These are phyloP conservation scores for Penicillium polonicum DNA, from an alignment of 2,329 filamentous ascomycete genomes.

Conservation along the genomic window DNA sequence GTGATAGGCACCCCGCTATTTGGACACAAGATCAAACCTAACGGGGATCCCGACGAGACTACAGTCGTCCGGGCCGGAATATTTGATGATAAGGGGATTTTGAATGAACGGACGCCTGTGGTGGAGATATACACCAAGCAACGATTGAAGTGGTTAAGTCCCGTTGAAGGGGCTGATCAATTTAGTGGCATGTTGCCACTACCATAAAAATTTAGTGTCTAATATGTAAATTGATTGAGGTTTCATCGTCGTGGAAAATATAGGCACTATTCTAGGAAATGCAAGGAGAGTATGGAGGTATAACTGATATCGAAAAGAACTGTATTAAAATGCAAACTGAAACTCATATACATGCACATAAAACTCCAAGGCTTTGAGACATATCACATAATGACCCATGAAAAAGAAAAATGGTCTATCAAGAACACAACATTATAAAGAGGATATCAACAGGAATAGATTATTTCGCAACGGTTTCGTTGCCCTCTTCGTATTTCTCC, in stretches of 20 bases:
- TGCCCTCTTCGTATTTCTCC: conserved; percentile 64
- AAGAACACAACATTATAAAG: conserved; percentile 18
- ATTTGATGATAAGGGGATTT: conserved; percentile 30
- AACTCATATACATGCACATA: conserved; percentile 23
- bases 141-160: conserved; percentile 27
- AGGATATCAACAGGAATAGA: conserved; percentile 20
- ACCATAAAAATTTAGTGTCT: neutral
- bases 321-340: conserved; percentile 11
- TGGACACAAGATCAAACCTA: conserved; percentile 24
- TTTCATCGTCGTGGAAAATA: neutral
- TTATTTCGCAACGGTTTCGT: conserved; percentile 21
- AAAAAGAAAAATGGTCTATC: conserved; percentile 18
- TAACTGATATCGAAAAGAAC: neutral
- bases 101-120: conserved; percentile 31
- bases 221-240: neutral
- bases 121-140: conserved; percentile 32
- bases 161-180: conserved; percentile 28
- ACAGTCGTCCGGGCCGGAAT: conserved; percentile 38
- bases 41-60: conserved; percentile 23
- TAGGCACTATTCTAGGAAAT: neutral
- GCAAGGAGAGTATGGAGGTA: neutral
- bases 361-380: conserved; percentile 24
- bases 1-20: conserved; percentile 30
- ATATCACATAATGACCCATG: conserved; percentile 27
- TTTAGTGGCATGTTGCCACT: conserved; percentile 25